Conservation (phyloP, 169 alveolate genomes). For the Miamiensis avidus region DNA sequence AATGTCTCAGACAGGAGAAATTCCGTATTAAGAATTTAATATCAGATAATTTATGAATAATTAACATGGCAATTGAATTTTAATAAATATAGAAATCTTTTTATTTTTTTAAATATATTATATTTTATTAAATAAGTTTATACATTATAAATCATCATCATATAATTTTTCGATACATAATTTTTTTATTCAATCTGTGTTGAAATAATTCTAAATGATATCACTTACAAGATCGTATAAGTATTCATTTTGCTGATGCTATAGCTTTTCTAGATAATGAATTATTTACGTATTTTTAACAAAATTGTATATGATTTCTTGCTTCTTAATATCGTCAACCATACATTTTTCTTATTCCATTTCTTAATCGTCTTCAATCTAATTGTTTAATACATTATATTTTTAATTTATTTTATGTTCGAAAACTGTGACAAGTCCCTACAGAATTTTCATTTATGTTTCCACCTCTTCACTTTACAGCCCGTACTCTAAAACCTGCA, state of each 20-base stretch:
- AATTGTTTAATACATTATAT: neutral
- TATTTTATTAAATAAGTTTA: too few species aligned
- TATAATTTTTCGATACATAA: too few species aligned
- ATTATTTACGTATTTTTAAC: neutral
- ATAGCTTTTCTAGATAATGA: neutral
- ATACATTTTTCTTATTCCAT: too few species aligned
- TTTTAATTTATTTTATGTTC: neutral
- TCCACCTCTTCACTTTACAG: neutral
- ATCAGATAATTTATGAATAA: neutral
- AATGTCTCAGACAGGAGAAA: neutral
- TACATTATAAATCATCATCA: too few species aligned
- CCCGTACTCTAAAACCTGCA: neutral
- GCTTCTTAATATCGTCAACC: neutral
- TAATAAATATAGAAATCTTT: neutral
- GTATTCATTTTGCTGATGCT: neutral
- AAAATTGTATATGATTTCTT: neutral
- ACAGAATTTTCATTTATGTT: neutral
- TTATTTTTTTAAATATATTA: too few species aligned
- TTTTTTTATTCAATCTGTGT: neutral
- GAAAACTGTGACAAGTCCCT: neutral
- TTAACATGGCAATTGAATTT: neutral
- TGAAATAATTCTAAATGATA: too few species aligned
- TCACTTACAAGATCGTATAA: neutral
- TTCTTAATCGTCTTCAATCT: neutral
- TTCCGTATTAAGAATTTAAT: neutral